Percentiles rank a stretch among this genome's conserved stretches.
These are phyloP conservation scores for Schizothecium vesticola DNA, from an alignment of 495 filamentous ascomycete species.

Conservation along the genomic window DNA sequence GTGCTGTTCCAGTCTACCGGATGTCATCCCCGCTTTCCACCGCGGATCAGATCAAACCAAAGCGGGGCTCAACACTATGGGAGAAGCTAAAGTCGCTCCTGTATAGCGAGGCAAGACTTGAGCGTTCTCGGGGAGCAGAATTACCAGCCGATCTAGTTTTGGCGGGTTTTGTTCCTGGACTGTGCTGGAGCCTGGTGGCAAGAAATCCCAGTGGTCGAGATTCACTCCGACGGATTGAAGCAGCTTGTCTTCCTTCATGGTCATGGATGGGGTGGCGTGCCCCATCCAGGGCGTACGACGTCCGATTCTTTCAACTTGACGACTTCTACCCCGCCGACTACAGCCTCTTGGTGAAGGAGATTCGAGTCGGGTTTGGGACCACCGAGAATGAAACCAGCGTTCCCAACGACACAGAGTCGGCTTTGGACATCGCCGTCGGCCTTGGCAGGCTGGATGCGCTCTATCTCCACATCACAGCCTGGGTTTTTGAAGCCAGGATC, in stretches of 20 bases:
- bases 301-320: neutral
- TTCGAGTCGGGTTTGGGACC: neutral
- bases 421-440: neutral
- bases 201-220: neutral
- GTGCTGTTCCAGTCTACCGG: neutral
- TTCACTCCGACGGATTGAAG: neutral
- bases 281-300: neutral
- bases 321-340: neutral
- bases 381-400: neutral
- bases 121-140: accelerated
- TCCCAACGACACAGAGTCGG: neutral
- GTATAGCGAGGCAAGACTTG: neutral
- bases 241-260: neutral
- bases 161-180: neutral
- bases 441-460: neutral
- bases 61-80: neutral
- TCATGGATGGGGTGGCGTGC: neutral
- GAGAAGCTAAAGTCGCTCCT: neutral
- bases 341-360: neutral
- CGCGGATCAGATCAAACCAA: neutral
- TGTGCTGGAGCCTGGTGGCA: neutral
- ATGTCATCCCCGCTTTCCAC: neutral
- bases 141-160: neutral
- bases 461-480: neutral
- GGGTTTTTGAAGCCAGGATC: neutral